Conservation (phyloP, 306 rosid species). For the Cucumis hystrix region DNA sequence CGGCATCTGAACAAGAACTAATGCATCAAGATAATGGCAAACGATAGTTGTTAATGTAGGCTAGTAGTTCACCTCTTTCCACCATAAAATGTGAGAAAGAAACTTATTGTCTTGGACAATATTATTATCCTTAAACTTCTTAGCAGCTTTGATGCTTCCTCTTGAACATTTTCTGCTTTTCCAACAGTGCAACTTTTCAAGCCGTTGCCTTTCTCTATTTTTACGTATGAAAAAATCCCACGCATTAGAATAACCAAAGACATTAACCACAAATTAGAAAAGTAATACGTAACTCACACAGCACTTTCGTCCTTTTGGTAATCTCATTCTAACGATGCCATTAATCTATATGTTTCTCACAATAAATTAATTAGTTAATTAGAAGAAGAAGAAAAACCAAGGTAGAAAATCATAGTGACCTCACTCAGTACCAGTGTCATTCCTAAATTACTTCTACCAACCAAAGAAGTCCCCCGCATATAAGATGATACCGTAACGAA, state of each 20-base stretch:
- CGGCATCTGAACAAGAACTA: not conserved
- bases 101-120: slow-evolving; percentile 49
- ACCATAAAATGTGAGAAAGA: slow-evolving; percentile 67
- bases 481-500: not conserved
- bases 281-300: too few relatives aligned
- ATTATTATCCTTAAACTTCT: slow-evolving; percentile 30
- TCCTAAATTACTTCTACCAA: not conserved
- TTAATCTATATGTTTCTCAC: too few relatives aligned
- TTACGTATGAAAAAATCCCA: slow-evolving; percentile 1
- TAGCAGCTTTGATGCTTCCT: slow-evolving; percentile 39
- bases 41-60: not conserved
- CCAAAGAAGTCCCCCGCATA: not conserved
- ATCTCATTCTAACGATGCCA: too few relatives aligned
- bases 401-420: not conserved
- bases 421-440: not conserved
- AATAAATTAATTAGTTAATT: too few relatives aligned
- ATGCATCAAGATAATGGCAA: not conserved
- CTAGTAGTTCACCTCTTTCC: slow-evolving; percentile 60
- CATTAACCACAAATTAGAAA: too few relatives aligned
- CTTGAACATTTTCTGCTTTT: slow-evolving; percentile 30
- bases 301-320: too few relatives aligned
- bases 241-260: not conserved
- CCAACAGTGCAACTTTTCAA: slow-evolving; percentile 22
- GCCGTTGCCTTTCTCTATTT: slow-evolving; percentile 20
- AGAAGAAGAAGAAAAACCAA: not conserved